Evolutionary conservation across 352 stramenopile genomes (phyloP).

Genomic region (Thraustotheca clavata): DNA sequence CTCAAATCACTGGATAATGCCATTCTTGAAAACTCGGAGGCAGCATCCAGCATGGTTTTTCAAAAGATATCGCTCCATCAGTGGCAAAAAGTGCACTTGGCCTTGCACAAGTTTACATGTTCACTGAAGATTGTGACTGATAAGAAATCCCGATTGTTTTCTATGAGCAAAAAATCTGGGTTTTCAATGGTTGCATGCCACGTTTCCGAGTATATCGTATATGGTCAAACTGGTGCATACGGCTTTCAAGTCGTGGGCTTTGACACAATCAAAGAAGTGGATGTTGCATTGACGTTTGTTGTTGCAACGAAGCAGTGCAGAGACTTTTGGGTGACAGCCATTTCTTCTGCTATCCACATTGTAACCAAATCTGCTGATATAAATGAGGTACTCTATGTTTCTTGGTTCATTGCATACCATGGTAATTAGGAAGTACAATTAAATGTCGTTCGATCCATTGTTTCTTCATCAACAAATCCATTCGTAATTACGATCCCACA

Average conservation of each 20-base stretch:
- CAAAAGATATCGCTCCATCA: constrained; percentile 48
- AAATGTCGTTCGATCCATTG: constrained; percentile 52
- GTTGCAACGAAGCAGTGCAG: constrained; percentile 43
- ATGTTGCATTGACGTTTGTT: constrained; percentile 70
- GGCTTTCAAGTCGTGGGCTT: constrained; percentile 75
- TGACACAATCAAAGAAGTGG: constrained; percentile 56
- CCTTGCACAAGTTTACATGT: constrained; percentile 57
- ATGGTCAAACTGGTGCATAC: constrained; percentile 62
- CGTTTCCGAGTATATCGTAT: constrained; percentile 66
- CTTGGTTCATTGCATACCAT: neutral
- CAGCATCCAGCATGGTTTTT: constrained; percentile 52
- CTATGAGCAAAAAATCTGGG: neutral
- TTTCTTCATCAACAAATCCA: constrained; percentile 38
- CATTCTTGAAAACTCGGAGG: constrained; percentile 38
- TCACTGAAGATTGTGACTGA: constrained; percentile 4
- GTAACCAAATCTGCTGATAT: constrained; percentile 48
- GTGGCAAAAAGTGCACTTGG: constrained; percentile 63
- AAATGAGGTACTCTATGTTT: constrained; percentile 31
- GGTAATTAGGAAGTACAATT: neutral
- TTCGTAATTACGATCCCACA: constrained; percentile 47
- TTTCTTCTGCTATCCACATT: constrained; percentile 40
- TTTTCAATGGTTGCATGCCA: constrained; percentile 52
- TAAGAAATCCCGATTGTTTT: neutral
- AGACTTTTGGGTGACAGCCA: constrained; percentile 49
- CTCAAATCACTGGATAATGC: constrained; percentile 38